Conservation (phyloP, 371 early-diverging fungal genomes). For the Coemansia sp. region DNA sequence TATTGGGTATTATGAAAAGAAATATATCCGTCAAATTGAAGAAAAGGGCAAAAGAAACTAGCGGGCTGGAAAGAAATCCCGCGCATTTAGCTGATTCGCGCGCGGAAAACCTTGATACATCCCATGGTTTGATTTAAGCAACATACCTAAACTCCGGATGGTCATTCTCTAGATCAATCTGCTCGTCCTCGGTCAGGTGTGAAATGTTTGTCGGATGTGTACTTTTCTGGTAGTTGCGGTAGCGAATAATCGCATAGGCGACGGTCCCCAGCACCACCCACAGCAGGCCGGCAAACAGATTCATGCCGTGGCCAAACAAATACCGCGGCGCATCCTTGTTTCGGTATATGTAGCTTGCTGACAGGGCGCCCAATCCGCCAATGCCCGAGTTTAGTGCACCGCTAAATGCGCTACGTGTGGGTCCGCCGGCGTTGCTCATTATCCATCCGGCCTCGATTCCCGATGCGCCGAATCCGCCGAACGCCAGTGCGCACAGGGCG, state of each 20-base stretch:
- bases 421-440: slow-evolving; percentile 47
- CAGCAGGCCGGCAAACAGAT: slow-evolving; percentile 28
- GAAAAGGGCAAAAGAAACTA: no score
- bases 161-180: slow-evolving; percentile 40
- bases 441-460: slow-evolving; percentile 44
- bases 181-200: slow-evolving; percentile 24
- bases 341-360: slow-evolving; percentile 66
- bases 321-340: slow-evolving; percentile 61
- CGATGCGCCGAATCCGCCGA: slow-evolving; percentile 37
- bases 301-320: slow-evolving; percentile 46
- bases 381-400: slow-evolving; percentile 50
- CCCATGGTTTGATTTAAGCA: slow-evolving; percentile 2
- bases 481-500: slow-evolving; percentile 40
- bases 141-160: slow-evolving; percentile 47
- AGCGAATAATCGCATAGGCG: slow-evolving; percentile 20
- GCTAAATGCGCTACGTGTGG: slow-evolving; percentile 35
- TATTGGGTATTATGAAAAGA: background rate
- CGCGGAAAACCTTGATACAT: background rate
- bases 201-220: slow-evolving; percentile 22
- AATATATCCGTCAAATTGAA: background rate
- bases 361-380: slow-evolving; percentile 67
- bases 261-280: slow-evolving; percentile 16
- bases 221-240: slow-evolving; percentile 35
- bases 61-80: no score
- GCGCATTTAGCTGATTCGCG: background rate